These are phyloP conservation scores for Ajuga chamaepitys DNA, from an alignment of 257 asterid species.

Conservation along the genomic window DNA sequence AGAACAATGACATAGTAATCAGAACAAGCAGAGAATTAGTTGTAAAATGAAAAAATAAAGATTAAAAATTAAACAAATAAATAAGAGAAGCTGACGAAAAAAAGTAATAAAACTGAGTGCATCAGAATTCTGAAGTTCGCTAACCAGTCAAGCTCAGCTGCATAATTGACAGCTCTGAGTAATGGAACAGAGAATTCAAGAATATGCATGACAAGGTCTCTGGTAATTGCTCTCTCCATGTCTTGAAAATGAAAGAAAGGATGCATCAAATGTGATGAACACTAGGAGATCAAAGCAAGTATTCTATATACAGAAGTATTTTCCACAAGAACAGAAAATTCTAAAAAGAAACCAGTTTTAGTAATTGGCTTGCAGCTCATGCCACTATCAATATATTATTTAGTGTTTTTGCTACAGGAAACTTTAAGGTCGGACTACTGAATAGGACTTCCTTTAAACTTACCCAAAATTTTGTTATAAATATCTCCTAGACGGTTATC, in stretches of 20 bases:
- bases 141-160: slow-evolving; percentile 98
- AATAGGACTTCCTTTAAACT: slow-evolving; percentile 18
- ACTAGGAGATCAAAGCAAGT: slow-evolving; percentile 7
- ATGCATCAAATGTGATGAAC: background rate
- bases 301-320: background rate
- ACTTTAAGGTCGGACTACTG: slow-evolving; percentile 5
- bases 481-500: slow-evolving; percentile 92
- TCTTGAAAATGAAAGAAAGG: slow-evolving; percentile 33
- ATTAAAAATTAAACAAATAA: no score
- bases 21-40: slow-evolving; percentile 23
- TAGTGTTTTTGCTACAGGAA: slow-evolving; percentile 11
- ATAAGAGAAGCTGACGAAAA: slow-evolving; percentile 11
- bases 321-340: background rate
- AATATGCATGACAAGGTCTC: slow-evolving; percentile 77
- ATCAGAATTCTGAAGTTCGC: slow-evolving; percentile 20
- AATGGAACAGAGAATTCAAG: slow-evolving; percentile 68
- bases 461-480: slow-evolving; percentile 91
- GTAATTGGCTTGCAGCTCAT: slow-evolving; percentile 4
- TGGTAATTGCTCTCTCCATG: slow-evolving; percentile 95
- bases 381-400: slow-evolving; percentile 8
- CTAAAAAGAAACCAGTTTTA: background rate
- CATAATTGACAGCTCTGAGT: slow-evolving; percentile 61
- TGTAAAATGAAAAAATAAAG: no score
- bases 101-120: slow-evolving; percentile 7
- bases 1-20: slow-evolving; percentile 20